Evolutionary conservation across 352 stramenopile species (phyloP).

Genomic region (Phytophthora crassamura): DNA sequence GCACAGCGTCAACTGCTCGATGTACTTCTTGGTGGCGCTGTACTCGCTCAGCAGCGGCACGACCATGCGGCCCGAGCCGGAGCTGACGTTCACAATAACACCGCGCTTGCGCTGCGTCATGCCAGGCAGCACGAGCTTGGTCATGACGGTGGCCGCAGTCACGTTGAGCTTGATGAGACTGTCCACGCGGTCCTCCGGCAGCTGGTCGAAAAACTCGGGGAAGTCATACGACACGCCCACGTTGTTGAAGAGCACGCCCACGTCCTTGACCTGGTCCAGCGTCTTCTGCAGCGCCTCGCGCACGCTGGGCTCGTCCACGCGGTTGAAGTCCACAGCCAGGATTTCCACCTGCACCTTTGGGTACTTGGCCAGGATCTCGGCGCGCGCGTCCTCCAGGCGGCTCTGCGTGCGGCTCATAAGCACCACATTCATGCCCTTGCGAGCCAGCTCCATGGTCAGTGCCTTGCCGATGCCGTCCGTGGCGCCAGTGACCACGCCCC

Average conservation of each 20-base stretch:
- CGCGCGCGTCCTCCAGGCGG: slow-evolving; percentile 93
- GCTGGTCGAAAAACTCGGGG: slow-evolving; percentile 97
- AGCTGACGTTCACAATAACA: slow-evolving; percentile 98
- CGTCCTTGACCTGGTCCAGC: slow-evolving; percentile 85
- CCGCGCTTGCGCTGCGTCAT: slow-evolving; percentile 96
- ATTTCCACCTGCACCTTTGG: slow-evolving; percentile 87
- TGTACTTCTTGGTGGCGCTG: slow-evolving; percentile 97
- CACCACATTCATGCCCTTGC: slow-evolving; percentile 97
- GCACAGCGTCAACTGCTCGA: slow-evolving; percentile 97
- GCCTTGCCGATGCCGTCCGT: slow-evolving; percentile 95
- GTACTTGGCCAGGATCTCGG: slow-evolving; percentile 96
- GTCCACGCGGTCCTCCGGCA: slow-evolving; percentile 93
- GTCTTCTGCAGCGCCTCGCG: slow-evolving; percentile 58
- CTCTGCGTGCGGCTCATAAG: slow-evolving; percentile 98
- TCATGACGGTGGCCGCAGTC: slow-evolving; percentile 80
- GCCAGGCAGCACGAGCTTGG: slow-evolving; percentile 88
- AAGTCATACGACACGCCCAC: slow-evolving; percentile 99
- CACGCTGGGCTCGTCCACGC: slow-evolving; percentile 83
- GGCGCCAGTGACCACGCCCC: slow-evolving; percentile 97
- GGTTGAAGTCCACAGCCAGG: slow-evolving; percentile 95
- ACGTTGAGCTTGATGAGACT: slow-evolving; percentile 93
- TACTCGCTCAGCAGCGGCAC: slow-evolving; percentile 97
- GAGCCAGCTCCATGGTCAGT: slow-evolving; percentile 94
- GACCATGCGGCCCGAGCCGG: slow-evolving; percentile 94
- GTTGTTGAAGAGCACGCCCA: slow-evolving; percentile 99